Evolutionary conservation across 163 green algal species (phyloP).

Genomic region (Scenedesmus sp.): DNA sequence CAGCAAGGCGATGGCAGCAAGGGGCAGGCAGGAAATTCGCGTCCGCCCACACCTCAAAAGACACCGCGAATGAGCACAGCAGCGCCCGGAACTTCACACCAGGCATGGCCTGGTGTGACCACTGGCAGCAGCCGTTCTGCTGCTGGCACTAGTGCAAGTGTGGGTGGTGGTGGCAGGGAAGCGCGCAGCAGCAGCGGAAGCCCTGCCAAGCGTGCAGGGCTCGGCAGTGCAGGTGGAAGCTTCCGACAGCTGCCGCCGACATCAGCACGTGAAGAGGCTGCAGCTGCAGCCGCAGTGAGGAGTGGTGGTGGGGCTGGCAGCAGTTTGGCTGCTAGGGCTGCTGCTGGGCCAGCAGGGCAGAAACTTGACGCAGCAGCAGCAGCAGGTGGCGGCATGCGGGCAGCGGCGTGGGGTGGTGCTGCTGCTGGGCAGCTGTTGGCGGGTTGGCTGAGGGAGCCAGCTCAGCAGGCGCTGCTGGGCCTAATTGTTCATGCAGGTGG

Average conservation of each 20-base stretch:
- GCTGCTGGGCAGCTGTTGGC: not conserved
- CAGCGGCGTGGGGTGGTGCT: not conserved
- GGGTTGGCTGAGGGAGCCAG: not conserved
- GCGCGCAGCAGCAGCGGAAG: not conserved
- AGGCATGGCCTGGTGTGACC: not conserved
- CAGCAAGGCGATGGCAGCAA: not conserved
- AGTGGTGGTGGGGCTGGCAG: not conserved
- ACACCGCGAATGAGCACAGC: not conserved
- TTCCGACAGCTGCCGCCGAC: not conserved
- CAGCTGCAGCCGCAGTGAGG: not conserved
- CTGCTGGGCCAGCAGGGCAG: not conserved
- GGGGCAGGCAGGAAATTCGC: not conserved
- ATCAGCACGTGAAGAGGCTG: not conserved
- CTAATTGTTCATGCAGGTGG: slow-evolving; percentile 69
- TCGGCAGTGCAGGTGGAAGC: not conserved
- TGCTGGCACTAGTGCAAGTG: not conserved
- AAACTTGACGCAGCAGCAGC: slow-evolving; percentile 1
- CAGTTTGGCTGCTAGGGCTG: not conserved
- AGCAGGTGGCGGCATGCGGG: not conserved
- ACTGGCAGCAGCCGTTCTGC: no score
- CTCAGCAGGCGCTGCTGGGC: slow-evolving; percentile 58
- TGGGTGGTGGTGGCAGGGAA: not conserved
- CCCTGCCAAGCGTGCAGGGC: not conserved
- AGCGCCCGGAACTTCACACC: not conserved
- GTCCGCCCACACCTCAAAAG: not conserved